Conservation (phyloP, 176 grass and related monocot species). For the Triticum timopheevii region DNA sequence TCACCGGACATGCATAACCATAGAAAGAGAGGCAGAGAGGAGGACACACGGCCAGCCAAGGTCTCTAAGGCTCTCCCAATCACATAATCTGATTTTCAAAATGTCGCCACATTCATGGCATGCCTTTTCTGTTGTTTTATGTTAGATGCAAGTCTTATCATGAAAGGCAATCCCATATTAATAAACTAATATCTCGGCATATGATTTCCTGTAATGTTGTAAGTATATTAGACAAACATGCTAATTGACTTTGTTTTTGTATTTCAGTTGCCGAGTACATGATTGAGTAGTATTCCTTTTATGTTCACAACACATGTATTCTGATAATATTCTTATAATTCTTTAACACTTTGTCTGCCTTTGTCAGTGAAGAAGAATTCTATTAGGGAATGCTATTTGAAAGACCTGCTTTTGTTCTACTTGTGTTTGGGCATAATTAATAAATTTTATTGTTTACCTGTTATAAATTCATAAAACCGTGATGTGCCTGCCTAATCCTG, state of each 20-base stretch:
- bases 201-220: neutral
- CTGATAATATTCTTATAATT: neutral
- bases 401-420: neutral
- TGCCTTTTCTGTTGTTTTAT: neutral
- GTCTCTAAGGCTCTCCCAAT: slow-evolving; percentile 27
- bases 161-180: neutral
- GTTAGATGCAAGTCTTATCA: slow-evolving; percentile 5
- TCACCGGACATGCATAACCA: slow-evolving; percentile 42
- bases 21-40: slow-evolving; percentile 57
- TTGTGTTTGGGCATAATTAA: neutral
- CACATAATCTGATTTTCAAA: slow-evolving; percentile 16
- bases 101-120: neutral
- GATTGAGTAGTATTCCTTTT: neutral
- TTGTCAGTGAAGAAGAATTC: neutral
- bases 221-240: neutral
- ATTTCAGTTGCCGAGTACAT: neutral
- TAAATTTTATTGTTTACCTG: neutral
- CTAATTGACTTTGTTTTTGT: neutral
- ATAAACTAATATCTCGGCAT: slow-evolving; percentile 8
- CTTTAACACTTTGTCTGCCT: neutral
- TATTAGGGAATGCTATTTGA: neutral
- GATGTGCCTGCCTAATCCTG: neutral
- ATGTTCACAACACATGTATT: slow-evolving; percentile 1
- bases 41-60: slow-evolving; percentile 49
- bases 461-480: neutral